Percentiles rank a stretch among this genome's conserved stretches.
These are phyloP conservation scores for Lactarius sp. DNA, from an alignment of 768 basidiomycete species.

Conservation along the genomic window DNA sequence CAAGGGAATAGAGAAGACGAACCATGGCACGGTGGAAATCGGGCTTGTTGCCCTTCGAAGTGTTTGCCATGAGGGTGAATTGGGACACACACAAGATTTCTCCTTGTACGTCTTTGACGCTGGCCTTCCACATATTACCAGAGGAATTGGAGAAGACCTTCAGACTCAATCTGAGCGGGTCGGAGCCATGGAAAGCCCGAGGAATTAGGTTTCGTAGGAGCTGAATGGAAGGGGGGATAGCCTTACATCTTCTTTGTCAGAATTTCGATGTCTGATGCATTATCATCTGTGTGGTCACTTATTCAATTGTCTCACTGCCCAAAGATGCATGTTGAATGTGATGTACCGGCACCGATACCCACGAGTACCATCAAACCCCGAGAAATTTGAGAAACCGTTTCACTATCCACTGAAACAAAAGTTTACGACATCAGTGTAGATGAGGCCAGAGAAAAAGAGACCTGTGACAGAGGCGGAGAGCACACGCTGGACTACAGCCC, in stretches of 20 bases:
- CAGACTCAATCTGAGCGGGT: slow-evolving; percentile 52
- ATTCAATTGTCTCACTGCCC: slow-evolving; percentile 24
- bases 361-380: slow-evolving; percentile 86
- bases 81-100: slow-evolving; percentile 94
- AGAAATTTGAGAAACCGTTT: slow-evolving; percentile 77
- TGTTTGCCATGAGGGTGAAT: slow-evolving; percentile 86
- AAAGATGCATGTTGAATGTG: slow-evolving; percentile 6
- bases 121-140: slow-evolving; percentile 78
- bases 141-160: slow-evolving; percentile 64
- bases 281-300: slow-evolving; percentile 63
- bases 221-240: slow-evolving; percentile 10
- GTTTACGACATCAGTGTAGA: neutral
- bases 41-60: slow-evolving; percentile 82
- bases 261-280: slow-evolving; percentile 58
- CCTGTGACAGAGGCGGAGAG: slow-evolving; percentile 81
- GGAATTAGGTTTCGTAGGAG: neutral
- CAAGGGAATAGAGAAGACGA: slow-evolving; percentile 11
- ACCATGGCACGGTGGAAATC: slow-evolving; percentile 96
- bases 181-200: neutral
- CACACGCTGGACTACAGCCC: slow-evolving; percentile 83
- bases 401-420: slow-evolving; percentile 57
- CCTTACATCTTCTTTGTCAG: slow-evolving; percentile 81
- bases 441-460: slow-evolving; percentile 31
- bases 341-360: slow-evolving; percentile 75
- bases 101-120: slow-evolving; percentile 82